Evolutionary conservation across 2,329 filamentous ascomycete genomes (phyloP).

Genomic region (Fusarium sp.): DNA sequence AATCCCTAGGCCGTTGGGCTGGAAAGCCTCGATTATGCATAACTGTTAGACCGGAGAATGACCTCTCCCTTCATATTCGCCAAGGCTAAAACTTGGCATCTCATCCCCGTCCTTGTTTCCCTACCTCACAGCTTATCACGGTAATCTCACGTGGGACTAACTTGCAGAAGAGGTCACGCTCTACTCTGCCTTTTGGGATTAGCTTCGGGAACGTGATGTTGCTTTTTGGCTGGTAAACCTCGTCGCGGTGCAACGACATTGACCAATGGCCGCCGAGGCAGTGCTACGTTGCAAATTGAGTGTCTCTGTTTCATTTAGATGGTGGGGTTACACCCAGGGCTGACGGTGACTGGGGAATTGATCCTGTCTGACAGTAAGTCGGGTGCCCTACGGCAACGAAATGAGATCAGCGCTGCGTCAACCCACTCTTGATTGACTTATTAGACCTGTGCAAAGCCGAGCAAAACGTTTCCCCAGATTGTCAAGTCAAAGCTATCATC

Average conservation of each 20-base stretch:
- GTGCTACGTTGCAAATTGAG: slow-evolving; percentile 32
- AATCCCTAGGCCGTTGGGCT: too few species aligned
- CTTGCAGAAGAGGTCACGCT: background rate
- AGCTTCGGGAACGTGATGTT: background rate
- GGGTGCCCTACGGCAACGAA: background rate
- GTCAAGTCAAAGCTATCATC: background rate
- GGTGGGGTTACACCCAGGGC: slow-evolving; percentile 2
- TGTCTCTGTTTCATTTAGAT: background rate
- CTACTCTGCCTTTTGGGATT: background rate
- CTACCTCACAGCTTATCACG: background rate
- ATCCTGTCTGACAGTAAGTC: background rate
- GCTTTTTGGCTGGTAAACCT: background rate
- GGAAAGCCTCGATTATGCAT: too few species aligned
- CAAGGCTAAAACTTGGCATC: background rate
- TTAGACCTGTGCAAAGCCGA: background rate
- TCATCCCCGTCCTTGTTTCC: background rate
- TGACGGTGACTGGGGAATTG: background rate
- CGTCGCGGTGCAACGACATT: background rate
- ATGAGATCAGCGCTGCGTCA: background rate
- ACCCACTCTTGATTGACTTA: background rate
- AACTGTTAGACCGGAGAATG: too few species aligned
- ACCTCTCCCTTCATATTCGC: background rate
- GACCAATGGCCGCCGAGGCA: background rate
- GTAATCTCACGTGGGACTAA: background rate
- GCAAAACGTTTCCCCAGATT: background rate